phyloP scores from a whole-genome alignment of 1,284 basidiomycete genomes.

The Pseudozyma sp. region DNA sequence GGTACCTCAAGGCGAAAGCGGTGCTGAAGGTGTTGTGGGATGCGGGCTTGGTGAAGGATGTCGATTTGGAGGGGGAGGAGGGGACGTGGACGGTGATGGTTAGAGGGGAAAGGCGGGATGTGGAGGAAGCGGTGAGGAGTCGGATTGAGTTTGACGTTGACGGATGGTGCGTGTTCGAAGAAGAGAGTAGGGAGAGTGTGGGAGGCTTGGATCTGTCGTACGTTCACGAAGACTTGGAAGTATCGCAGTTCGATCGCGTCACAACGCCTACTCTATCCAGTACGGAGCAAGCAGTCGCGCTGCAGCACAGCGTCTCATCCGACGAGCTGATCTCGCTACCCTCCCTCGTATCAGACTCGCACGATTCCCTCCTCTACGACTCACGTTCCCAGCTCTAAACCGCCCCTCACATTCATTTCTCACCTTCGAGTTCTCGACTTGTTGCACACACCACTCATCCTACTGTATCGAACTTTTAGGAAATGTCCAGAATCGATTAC shows the following conservation, averaged over 20 bases:
- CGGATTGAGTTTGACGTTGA: constrained; percentile 4
- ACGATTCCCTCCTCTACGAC: constrained; percentile 4
- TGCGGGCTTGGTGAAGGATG: background rate
- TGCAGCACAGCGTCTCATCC: background rate
- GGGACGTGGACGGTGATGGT: constrained; percentile 13
- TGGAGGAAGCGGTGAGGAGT: background rate
- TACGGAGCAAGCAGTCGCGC: too few relatives aligned
- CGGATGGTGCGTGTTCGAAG: constrained; percentile 5
- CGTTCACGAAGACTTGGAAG: background rate
- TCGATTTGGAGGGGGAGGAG: constrained; percentile 14
- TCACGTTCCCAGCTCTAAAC: constrained; percentile 1
- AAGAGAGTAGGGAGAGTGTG: background rate
- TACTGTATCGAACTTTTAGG: too few relatives aligned
- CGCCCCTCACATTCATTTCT: too few relatives aligned
- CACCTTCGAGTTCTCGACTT: too few relatives aligned
- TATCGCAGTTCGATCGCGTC: background rate
- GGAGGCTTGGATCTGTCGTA: background rate
- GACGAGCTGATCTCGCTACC: background rate
- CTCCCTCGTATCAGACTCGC: background rate
- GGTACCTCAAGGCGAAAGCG: constrained; percentile 31
- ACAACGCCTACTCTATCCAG: background rate
- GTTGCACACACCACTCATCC: background rate
- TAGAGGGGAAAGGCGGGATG: background rate
- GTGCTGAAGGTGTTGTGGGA: constrained; percentile 30
- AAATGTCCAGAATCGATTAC: too few relatives aligned